Percentiles rank a stretch among this genome's conserved stretches.
Conservation (phyloP, 305 asterid genomes). For the Coffea humblotiana region DNA sequence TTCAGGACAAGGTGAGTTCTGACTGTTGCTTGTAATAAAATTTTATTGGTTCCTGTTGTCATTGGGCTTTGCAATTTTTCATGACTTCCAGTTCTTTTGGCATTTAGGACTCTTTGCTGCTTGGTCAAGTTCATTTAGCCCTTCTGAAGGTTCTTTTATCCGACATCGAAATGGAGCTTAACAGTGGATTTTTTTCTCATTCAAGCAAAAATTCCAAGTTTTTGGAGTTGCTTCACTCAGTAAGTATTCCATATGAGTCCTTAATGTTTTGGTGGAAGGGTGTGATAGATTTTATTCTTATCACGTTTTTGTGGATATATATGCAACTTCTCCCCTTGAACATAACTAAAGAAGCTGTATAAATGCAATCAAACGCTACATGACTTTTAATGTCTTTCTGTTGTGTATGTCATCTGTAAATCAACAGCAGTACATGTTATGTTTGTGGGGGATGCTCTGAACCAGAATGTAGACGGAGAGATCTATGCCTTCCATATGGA, state of each 20-base stretch:
- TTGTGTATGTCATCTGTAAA: too few relatives aligned
- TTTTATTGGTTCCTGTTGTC: constrained; percentile 1
- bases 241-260: constrained; percentile 35
- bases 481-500: neutral
- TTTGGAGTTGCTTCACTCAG: constrained; percentile 70
- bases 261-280: neutral
- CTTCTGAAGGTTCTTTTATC: constrained; percentile 74
- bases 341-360: neutral
- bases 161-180: constrained; percentile 65
- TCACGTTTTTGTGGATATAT: neutral
- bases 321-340: neutral
- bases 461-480: neutral
- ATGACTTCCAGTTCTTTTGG: constrained; percentile 24
- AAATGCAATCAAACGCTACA: neutral
- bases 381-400: too few relatives aligned
- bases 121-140: constrained; percentile 81
- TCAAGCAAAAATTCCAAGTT: constrained; percentile 82
- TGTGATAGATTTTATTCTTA: neutral
- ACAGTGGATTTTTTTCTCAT: constrained; percentile 45
- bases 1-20: constrained; percentile 75
- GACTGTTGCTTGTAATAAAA: neutral
- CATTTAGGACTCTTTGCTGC: constrained; percentile 76
- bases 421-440: too few relatives aligned
- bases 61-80: constrained; percentile 12
- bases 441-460: too few relatives aligned